Base-by-base conservation (phyloP, 352 stramenopile species). In the Phytopythium ostracodes region DNA sequence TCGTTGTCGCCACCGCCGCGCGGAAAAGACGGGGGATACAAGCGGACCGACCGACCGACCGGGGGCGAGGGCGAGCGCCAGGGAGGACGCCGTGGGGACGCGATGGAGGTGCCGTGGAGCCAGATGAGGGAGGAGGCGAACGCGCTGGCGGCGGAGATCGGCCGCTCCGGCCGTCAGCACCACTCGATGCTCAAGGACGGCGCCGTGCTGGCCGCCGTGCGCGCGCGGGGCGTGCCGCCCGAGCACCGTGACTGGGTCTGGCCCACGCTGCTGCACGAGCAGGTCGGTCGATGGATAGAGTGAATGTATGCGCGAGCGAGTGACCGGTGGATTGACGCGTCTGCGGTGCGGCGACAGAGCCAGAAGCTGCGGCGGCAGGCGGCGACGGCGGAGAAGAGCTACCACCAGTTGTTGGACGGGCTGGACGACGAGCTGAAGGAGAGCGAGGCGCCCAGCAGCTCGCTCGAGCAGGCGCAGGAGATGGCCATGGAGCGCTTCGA, bases 161-260 rank as follows among this genome's bases (percentile, higher is more conserved):
- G 81, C 55, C 61, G 65, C 22, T 84, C 81, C 4, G 81, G 76
- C 15, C 81, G 81, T 54, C 77, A 90, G 58, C 80, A 92, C 63
- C 84, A 92, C 68, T 85, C 81, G 56, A 67, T 92, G 33, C 61
- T 71, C 24, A 73, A 74, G 22, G 75, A 72, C 31, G 62, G 67
- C 36, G 63, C 66, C n/a, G 61, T 84, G 24, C 81, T 86, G 66
- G 71, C 71, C 58, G 62, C 73, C 22, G 78, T 91, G 46, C 81
- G 81, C 38, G 65, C 67, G 38, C 77, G 84, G 35, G 84, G 84
- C 22, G 64, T 92, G 29, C 84, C 84, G 25, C 29, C 68, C 7
- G 77, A 85, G 67, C 84, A 92, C 66, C 84, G 84, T 67, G 79
- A 91, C 64, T 92, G 84, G 84, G 77, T 79, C 20, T 92, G 84